These are phyloP conservation scores for Sporothrix luriei DNA, from an alignment of 2,329 filamentous ascomycete genomes.

Conservation along the genomic window DNA sequence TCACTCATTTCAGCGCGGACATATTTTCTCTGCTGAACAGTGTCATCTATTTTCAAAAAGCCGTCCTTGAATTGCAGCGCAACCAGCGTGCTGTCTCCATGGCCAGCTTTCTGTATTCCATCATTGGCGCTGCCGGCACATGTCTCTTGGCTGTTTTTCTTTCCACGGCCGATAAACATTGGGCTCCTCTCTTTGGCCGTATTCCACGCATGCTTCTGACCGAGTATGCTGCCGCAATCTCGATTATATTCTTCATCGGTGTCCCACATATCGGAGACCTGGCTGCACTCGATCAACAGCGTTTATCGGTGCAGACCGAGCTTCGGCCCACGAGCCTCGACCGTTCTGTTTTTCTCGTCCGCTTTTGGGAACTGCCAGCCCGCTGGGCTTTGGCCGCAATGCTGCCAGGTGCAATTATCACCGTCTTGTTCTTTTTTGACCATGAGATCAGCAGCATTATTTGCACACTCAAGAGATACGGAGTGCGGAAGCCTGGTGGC, in stretches of 20 bases:
- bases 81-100: slow-evolving; percentile 25
- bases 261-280: slow-evolving; percentile 25
- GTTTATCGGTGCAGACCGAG: slow-evolving; percentile 21
- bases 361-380: slow-evolving; percentile 28
- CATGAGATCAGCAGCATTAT: slow-evolving; percentile 29
- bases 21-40: slow-evolving; percentile 30
- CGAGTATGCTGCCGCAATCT: slow-evolving; percentile 29
- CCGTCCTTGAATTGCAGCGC: slow-evolving; percentile 25
- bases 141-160: slow-evolving; percentile 25
- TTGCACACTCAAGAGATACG: slow-evolving; percentile 27
- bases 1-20: slow-evolving; percentile 28
- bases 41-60: slow-evolving; percentile 31
- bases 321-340: slow-evolving; percentile 24
- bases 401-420: slow-evolving; percentile 28
- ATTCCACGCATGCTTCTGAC: slow-evolving; percentile 27
- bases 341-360: slow-evolving; percentile 25
- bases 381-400: slow-evolving; percentile 25
- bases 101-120: slow-evolving; percentile 28
- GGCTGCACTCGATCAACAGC: slow-evolving; percentile 24
- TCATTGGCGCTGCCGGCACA: slow-evolving; percentile 27
- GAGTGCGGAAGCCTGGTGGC: slow-evolving; percentile 24
- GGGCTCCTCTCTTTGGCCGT: slow-evolving; percentile 27
- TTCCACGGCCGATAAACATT: slow-evolving; percentile 26
- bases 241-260: slow-evolving; percentile 30
- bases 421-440: slow-evolving; percentile 26